These are phyloP conservation scores for Diaporthe amygdali DNA, from an alignment of 2,329 filamentous ascomycete species.

Conservation along the genomic window DNA sequence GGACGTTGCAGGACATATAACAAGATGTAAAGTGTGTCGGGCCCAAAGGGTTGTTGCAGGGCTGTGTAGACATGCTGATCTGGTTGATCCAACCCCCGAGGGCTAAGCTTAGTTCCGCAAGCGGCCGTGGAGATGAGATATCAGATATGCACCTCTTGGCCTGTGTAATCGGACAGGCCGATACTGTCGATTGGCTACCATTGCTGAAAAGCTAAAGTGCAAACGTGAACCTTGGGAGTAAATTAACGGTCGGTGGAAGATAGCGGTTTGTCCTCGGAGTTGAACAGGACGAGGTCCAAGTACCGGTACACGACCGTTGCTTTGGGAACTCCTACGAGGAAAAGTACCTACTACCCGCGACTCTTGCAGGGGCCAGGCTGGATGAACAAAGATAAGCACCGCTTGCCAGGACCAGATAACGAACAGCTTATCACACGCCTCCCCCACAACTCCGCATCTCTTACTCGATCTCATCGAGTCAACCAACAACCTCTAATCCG, in stretches of 20 bases:
- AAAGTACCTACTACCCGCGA: not conserved
- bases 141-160: slow-evolving; percentile 7
- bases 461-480: slow-evolving; percentile 55
- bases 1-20: slow-evolving; percentile 4
- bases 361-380: not conserved
- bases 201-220: not conserved
- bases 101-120: not conserved
- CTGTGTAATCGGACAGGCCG: slow-evolving; percentile 4
- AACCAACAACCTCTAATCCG: slow-evolving; percentile 27
- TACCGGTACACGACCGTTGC: not conserved
- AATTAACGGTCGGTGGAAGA: not conserved
- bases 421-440: slow-evolving; percentile 25
- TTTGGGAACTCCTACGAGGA: no score
- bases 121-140: slow-evolving; percentile 12
- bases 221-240: slow-evolving; percentile 2
- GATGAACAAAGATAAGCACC: not conserved
- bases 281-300: not conserved
- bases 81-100: slow-evolving; percentile 5
- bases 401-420: slow-evolving; percentile 15
- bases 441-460: slow-evolving; percentile 27
- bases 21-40: not conserved
- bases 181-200: not conserved
- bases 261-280: not conserved
- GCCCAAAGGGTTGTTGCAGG: not conserved
- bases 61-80: not conserved